A percentile compares a stretch with the other conserved stretches of the same genome.
These are phyloP conservation scores for Sherardia arvensis DNA, from an alignment of 257 asterid genomes.

Conservation along the genomic window DNA sequence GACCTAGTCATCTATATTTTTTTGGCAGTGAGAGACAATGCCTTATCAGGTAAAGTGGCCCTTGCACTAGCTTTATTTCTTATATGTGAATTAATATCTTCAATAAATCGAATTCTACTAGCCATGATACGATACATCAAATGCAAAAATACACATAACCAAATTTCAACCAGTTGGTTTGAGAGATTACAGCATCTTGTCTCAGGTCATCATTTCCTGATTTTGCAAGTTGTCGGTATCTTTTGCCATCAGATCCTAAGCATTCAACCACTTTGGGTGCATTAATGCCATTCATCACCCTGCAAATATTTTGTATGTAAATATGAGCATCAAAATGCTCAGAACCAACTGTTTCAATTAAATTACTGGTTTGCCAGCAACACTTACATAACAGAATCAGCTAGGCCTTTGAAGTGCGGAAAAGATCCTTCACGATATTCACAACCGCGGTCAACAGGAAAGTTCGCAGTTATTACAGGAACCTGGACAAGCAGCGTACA, in stretches of 20 bases:
- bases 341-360: too few relatives aligned
- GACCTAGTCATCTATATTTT: not conserved
- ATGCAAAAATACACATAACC: not conserved
- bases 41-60: not conserved
- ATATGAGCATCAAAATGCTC: not conserved
- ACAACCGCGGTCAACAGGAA: constrained; percentile 85
- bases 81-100: not conserved
- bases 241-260: constrained; percentile 84
- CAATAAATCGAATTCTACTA: not conserved
- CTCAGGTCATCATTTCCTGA: constrained; percentile 98
- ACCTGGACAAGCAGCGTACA: constrained; percentile 44
- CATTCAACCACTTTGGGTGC: constrained; percentile 98
- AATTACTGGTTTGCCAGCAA: not conserved
- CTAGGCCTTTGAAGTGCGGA: constrained; percentile 87
- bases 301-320: constrained; percentile 27
- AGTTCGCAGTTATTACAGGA: constrained; percentile 85
- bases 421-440: constrained; percentile 76
- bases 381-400: constrained; percentile 86
- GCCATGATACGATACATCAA: not conserved
- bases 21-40: not conserved
- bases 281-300: constrained; percentile 95
- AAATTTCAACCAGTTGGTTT: not conserved
- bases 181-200: constrained; percentile 87
- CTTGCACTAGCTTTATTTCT: not conserved
- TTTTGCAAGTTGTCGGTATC: constrained; percentile 93